These are phyloP conservation scores for Penicillium fimorum DNA, from an alignment of 495 filamentous ascomycete genomes.

Conservation along the genomic window DNA sequence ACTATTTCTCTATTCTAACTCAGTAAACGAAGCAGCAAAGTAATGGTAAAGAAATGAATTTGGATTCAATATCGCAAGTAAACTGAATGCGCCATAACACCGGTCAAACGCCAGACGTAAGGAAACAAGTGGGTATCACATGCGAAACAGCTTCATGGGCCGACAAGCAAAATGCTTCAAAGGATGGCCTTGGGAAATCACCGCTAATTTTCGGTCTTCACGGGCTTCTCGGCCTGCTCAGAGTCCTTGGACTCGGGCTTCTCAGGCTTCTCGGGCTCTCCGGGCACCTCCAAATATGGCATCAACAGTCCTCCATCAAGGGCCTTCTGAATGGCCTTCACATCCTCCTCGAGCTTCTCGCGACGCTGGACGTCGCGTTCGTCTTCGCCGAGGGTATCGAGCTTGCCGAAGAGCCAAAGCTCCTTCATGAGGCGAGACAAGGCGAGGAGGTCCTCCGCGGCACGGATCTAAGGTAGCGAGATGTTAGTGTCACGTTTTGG, in stretches of 20 bases:
- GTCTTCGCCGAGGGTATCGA: constrained; percentile 60
- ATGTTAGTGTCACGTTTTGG: not conserved
- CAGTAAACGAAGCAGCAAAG: not conserved
- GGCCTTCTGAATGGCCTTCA: constrained; percentile 44
- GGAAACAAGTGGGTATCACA: not conserved
- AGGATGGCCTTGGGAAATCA: not conserved
- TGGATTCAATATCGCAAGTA: not conserved
- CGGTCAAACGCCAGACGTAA: not conserved
- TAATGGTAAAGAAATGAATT: not conserved
- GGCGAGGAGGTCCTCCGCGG: constrained; percentile 63
- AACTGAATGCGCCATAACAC: not conserved
- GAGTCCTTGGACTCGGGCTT: not conserved
- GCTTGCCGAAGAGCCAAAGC: constrained; percentile 70
- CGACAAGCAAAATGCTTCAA: not conserved
- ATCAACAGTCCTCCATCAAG: constrained; percentile 43
- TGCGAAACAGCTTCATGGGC: not conserved
- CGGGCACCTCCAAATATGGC: constrained; percentile 7
- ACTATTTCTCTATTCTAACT: not conserved
- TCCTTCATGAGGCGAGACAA: constrained; percentile 67
- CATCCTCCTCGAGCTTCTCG: constrained; percentile 53
- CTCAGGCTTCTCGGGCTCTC: not conserved
- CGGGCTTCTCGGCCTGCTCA: not conserved
- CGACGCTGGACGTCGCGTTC: constrained; percentile 40
- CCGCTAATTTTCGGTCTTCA: not conserved
- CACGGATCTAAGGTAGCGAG: constrained; percentile 50